These are phyloP conservation scores for Beauveria scarabaeidicola DNA, from an alignment of 2,329 filamentous ascomycete species.

Conservation along the genomic window DNA sequence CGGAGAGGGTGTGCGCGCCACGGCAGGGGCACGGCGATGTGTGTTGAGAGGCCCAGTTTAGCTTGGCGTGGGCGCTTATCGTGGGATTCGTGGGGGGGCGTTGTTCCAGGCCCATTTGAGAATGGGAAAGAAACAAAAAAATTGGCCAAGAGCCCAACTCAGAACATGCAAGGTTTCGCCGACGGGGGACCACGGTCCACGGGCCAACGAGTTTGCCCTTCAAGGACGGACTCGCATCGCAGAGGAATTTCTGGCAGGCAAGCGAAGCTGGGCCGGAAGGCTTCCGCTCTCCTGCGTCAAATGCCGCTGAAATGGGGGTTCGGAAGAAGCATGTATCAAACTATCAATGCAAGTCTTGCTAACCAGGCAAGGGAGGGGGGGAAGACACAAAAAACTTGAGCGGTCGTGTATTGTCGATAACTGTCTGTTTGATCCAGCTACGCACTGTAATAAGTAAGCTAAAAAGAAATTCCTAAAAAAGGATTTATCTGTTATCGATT, in stretches of 20 bases:
- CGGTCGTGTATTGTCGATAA: too few species aligned
- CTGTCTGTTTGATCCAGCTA: too few species aligned
- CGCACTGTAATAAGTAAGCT: too few species aligned
- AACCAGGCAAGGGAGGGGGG: not conserved
- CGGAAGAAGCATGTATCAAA: not conserved
- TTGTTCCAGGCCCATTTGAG: not conserved
- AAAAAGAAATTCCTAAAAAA: too few species aligned
- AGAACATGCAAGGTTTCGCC: not conserved
- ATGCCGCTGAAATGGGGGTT: not conserved
- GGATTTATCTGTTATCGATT: too few species aligned
- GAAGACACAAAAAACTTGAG: too few species aligned
- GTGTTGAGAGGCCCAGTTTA: not conserved
- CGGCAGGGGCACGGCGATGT: not conserved
- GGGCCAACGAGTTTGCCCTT: not conserved
- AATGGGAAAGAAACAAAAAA: not conserved
- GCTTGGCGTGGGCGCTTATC: conserved; percentile 6
- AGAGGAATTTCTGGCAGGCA: too few species aligned
- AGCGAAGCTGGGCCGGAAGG: not conserved
- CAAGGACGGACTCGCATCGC: too few species aligned
- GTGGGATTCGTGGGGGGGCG: too few species aligned
- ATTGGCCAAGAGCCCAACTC: not conserved
- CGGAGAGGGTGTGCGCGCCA: not conserved
- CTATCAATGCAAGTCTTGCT: conserved; percentile 1
- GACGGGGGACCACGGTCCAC: too few species aligned
- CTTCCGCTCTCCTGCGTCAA: conserved; percentile 4